Conservation (phyloP, 352 stramenopile genomes). For the Salisapilia sapeloensis region DNA sequence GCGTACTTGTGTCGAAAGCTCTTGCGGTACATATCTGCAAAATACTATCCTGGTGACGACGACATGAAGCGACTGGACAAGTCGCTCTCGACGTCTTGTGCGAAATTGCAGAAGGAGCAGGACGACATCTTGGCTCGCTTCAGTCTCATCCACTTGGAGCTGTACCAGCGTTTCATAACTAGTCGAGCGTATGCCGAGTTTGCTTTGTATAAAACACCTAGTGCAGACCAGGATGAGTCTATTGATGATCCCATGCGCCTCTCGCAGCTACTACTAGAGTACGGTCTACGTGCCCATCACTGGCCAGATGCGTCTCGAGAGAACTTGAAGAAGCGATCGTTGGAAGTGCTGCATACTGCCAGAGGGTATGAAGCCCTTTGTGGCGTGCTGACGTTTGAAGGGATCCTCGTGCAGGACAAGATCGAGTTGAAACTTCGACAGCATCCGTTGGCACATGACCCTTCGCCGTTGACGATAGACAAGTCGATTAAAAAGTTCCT, state of each 20-base stretch:
- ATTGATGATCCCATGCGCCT: constrained; percentile 62
- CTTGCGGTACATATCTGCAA: constrained; percentile 72
- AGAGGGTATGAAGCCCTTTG: constrained; percentile 61
- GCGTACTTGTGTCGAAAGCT: constrained; percentile 45
- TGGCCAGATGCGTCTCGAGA: constrained; percentile 40
- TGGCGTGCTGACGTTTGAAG: constrained; percentile 63
- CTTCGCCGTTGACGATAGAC: constrained; percentile 20
- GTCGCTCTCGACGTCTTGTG: constrained; percentile 44
- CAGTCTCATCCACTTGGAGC: constrained; percentile 66
- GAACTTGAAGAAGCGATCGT: constrained; percentile 31
- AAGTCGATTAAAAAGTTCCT: constrained; percentile 63
- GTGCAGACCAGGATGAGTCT: constrained; percentile 20
- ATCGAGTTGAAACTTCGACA: constrained; percentile 30
- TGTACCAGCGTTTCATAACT: constrained; percentile 75
- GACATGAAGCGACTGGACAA: constrained; percentile 57
- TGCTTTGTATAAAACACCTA: constrained; percentile 47
- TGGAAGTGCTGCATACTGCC: constrained; percentile 43
- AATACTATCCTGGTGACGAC: constrained; percentile 62
- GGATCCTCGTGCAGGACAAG: constrained; percentile 17
- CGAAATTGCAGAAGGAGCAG: constrained; percentile 57
- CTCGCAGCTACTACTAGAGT: constrained; percentile 52
- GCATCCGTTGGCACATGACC: constrained; percentile 30
- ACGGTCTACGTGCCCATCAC: constrained; percentile 66
- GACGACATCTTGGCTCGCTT: constrained; percentile 73
- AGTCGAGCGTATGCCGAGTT: constrained; percentile 76